These are phyloP conservation scores for Furcasterigmium furcatum DNA, from an alignment of 2,329 filamentous ascomycete genomes.

Conservation along the genomic window DNA sequence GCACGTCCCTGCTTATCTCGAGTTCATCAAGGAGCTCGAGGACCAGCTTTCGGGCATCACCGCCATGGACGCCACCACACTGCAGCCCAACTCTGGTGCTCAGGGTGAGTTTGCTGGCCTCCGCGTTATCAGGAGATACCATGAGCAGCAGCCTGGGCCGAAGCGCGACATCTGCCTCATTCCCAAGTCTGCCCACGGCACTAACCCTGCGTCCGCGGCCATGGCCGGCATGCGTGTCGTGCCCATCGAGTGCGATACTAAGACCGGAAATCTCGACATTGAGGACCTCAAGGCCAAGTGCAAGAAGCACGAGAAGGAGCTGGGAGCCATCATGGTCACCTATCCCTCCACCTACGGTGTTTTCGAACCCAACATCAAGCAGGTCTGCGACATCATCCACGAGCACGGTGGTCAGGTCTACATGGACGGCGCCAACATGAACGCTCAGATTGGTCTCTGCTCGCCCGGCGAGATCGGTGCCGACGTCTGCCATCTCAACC, in stretches of 20 bases:
- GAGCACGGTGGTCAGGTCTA: conserved; percentile 89
- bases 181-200: conserved; percentile 91
- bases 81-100: conserved; percentile 94
- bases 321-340: conserved; percentile 94
- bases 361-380: conserved; percentile 86
- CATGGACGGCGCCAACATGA: conserved; percentile 99
- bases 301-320: conserved; percentile 78
- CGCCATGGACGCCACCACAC: conserved; percentile 82
- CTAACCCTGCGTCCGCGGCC: conserved; percentile 90
- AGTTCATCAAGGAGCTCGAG: conserved; percentile 70
- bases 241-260: conserved; percentile 82
- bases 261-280: conserved; percentile 87
- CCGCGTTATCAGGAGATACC: conserved; percentile 82
- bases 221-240: conserved; percentile 97
- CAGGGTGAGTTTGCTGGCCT: conserved; percentile 94
- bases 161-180: conserved; percentile 91
- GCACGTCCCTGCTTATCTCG: conserved; percentile 64
- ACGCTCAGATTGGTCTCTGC: conserved; percentile 93
- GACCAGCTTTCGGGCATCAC: conserved; percentile 78
- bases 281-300: conserved; percentile 84
- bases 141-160: conserved; percentile 63
- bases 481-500: conserved; percentile 93
- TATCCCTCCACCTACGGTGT: conserved; percentile 95
- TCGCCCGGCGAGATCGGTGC: conserved; percentile 93
- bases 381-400: conserved; percentile 83